phyloP scores from a whole-genome alignment of 2,329 filamentous ascomycete species.

The Paraphaeosphaeria sporulosa region DNA sequence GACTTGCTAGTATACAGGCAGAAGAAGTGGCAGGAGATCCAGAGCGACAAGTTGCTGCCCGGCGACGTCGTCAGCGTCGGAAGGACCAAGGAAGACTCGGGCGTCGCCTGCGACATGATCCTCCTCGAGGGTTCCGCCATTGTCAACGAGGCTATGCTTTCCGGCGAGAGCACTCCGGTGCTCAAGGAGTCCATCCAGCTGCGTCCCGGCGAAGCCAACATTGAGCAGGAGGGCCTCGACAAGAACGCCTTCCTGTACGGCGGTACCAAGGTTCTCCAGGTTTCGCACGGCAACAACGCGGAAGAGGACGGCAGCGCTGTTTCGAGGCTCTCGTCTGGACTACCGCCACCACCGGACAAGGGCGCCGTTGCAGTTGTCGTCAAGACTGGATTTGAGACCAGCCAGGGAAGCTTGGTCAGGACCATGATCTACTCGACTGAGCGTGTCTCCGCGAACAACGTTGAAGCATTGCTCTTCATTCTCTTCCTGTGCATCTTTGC shows the following conservation, averaged over 20 bases:
- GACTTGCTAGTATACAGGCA: slow-evolving; percentile 89
- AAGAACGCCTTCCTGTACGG: slow-evolving; percentile 98
- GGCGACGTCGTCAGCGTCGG: slow-evolving; percentile 92
- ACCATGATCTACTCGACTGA: slow-evolving; percentile 99
- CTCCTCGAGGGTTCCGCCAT: slow-evolving; percentile 94
- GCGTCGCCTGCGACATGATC: slow-evolving; percentile 96
- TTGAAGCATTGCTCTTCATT: slow-evolving; percentile 95
- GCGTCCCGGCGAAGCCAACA: slow-evolving; percentile 77
- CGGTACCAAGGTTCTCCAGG: slow-evolving; percentile 95
- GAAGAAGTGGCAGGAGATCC: slow-evolving; percentile 85
- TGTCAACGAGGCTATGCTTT: slow-evolving; percentile 99
- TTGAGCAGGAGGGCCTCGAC: slow-evolving; percentile 91
- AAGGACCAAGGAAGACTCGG: slow-evolving; percentile 94
- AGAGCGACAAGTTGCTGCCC: slow-evolving; percentile 90
- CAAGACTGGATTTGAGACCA: slow-evolving; percentile 98
- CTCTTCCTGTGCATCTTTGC: slow-evolving; percentile 96
- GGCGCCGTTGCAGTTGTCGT: slow-evolving; percentile 93
- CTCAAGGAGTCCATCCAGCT: slow-evolving; percentile 96
- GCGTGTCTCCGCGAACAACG: slow-evolving; percentile 97
- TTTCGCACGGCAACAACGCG: slow-evolving; percentile 84
- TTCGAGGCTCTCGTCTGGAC: slow-evolving; percentile 75
- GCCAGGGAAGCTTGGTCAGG: slow-evolving; percentile 93
- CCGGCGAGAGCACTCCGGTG: slow-evolving; percentile 94
- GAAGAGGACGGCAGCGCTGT: slow-evolving; percentile 68
- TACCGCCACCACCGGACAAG: slow-evolving; percentile 86